Evolutionary conservation across 2,329 filamentous ascomycete species (phyloP), one percentile per base, ranked within the genome.

Genomic region (Emergomyces pasteurianus): DNA sequence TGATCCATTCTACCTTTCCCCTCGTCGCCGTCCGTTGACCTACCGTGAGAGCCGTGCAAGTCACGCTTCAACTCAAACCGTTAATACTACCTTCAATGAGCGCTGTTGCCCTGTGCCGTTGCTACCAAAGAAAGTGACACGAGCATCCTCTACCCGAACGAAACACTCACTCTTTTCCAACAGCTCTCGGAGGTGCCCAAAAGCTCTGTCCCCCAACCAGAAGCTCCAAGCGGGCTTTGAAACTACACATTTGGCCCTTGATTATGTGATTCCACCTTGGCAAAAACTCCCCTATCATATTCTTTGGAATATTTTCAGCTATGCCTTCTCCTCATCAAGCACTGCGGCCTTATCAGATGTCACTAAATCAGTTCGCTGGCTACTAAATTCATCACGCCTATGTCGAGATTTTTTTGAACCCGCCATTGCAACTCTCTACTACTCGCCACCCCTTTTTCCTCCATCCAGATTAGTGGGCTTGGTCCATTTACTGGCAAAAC

Each of bases 401-500:
- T 92, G 86, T 66, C 82, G 79, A 58, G 72, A 79, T 2, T 90
- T 92, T 61, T 76, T 82, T 0, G 89, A 91, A 67, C 87, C 90
- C 5, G 88, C 88, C 1, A 73, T 94, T 58, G 85, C 85, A 5
- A 86, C 83, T 1, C 78, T 95, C 5, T 94, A 94, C 70, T 79
- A 81, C 54, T 83, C 79, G 5, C 89, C 89, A 9, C 85, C 85
- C 1, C 76, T 94, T 52, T 79, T 81, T 62, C 78, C 80, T 0
- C 73, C 78, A 42, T 72, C 74, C 40, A 79, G 81, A 63, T 76
- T 77, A 14, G 78, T 79, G 63, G 72, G 75, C 46, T 71, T 84
- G 23, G 68, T 81, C 18, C 69, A 77, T 31, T 74, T 86, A 42
- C 78, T 94, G 9, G 79, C 81, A n/a, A 74, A 77, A 18, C 77